Conservation (phyloP, 805 yeast genomes). For the Candida ponderosae region DNA sequence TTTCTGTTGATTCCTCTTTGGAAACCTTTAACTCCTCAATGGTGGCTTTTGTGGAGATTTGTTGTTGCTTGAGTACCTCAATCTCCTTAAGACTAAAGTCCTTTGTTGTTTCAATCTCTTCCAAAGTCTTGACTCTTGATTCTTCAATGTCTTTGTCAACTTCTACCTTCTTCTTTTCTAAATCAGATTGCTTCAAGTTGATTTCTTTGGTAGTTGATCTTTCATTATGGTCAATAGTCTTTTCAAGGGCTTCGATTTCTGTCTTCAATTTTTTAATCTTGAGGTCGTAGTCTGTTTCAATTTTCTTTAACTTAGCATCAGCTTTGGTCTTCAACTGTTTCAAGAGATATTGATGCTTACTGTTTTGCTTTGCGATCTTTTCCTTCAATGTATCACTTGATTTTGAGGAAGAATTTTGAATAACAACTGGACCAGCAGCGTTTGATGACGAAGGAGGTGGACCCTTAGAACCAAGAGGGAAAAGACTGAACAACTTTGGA, state of each 20-base stretch:
- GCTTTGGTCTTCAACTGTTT: constrained; percentile 9
- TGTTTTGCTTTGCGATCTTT: constrained; percentile 9
- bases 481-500: background rate
- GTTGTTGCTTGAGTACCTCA: constrained; percentile 14
- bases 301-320: constrained; percentile 9
- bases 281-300: constrained; percentile 12
- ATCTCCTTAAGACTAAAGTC: constrained; percentile 11
- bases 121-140: constrained; percentile 9
- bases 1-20: constrained; percentile 17
- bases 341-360: constrained; percentile 11
- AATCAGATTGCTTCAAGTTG: constrained; percentile 8
- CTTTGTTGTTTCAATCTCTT: constrained; percentile 17
- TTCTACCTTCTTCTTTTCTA: constrained; percentile 10
- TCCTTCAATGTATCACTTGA: constrained; percentile 11
- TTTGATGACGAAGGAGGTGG: too few relatives aligned
- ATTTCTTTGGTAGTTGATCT: constrained; percentile 7
- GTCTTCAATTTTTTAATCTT: constrained; percentile 15
- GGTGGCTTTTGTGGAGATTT: constrained; percentile 11
- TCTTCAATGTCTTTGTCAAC: constrained; percentile 17
- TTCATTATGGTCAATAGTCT: constrained; percentile 9
- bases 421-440: too few relatives aligned
- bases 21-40: constrained; percentile 16
- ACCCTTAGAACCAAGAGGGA: background rate
- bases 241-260: constrained; percentile 15
- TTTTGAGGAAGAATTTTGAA: background rate